These are phyloP conservation scores for Talaromyces sp. DNA, from an alignment of 2,329 filamentous ascomycete species.

Conservation along the genomic window DNA sequence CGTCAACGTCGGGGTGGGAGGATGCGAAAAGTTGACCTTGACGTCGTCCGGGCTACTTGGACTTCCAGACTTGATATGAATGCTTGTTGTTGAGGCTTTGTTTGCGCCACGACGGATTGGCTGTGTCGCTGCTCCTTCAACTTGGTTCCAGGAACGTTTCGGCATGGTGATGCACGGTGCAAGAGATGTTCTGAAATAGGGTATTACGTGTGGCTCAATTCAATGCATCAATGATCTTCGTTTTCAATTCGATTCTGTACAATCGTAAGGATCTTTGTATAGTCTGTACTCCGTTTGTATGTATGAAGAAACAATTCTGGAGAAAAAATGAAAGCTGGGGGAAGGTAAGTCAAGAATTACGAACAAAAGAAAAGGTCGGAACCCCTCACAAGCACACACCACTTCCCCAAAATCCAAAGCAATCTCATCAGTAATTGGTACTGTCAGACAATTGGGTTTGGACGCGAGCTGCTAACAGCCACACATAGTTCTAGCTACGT, in stretches of 20 bases:
- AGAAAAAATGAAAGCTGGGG: slow-evolving; percentile 6
- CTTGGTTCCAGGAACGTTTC: slow-evolving; percentile 20
- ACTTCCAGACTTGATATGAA: slow-evolving; percentile 15
- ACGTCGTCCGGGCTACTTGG: slow-evolving; percentile 16
- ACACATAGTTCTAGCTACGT: background rate
- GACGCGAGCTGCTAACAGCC: background rate
- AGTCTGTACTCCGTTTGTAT: no score
- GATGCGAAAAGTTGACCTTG: slow-evolving; percentile 17
- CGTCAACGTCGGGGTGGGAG: slow-evolving; percentile 19
- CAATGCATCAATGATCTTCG: background rate
- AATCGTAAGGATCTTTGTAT: background rate
- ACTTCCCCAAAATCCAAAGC: background rate
- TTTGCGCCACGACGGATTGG: slow-evolving; percentile 11
- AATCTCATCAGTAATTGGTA: slow-evolving; percentile 2
- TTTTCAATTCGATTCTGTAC: background rate
- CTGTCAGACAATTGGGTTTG: background rate
- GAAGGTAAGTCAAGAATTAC: background rate
- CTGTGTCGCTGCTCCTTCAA: slow-evolving; percentile 18
- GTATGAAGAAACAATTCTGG: background rate
- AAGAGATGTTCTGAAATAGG: background rate
- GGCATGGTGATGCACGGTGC: slow-evolving; percentile 15
- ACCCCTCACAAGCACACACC: slow-evolving; percentile 1
- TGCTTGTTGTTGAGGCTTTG: background rate
- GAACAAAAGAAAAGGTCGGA: background rate
- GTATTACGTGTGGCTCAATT: background rate